Base-by-base conservation (phyloP, 768 basidiomycete species). In the Calocybe cyanea region DNA sequence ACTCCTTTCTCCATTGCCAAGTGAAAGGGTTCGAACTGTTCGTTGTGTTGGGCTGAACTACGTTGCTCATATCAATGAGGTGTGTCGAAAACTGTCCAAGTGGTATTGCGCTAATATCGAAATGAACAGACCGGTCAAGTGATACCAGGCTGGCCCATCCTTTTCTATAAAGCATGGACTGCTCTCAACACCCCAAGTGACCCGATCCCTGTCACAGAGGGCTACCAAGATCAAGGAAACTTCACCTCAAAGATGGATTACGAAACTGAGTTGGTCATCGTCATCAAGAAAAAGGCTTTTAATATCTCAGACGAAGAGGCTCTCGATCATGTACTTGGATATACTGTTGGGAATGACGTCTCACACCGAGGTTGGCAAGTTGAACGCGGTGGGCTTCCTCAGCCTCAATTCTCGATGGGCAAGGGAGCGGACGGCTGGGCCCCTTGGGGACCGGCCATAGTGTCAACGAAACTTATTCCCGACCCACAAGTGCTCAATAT, bases 361-460 rank as follows among this genome's bases (percentile, higher is more conserved):
- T 67, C 65, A 18, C 69, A 70, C 43, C 55, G 69, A 17, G 69
- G 67, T 14, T 70, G 69, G 69, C 69, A 70, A 45, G 66, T 70
- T 34, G 65, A 64, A 14, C 64, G 69, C 15, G 69, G 69, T 6
- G 69, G 69, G 9, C 44, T 57, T 34, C 69, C 69, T 4, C 66
- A 68, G 48, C 69, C 68, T 6, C 68, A 69, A 40, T 69, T 54
- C 51, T 67, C 67, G 11, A 69, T 71, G 68, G 68, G 68, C 28
- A 70, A 70, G 51, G 67, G 61, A 20, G 65, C 69, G n/a, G 69
- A 69, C 38, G 67, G 67, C 2, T 70, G 64, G 67, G 68, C 63
- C 17, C 69, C 68, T 1, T 67, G 64, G 63, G 67, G 67, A 2
- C 64, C 65, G 7, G 68, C 66, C n/a, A 62, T 67, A 39, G 65